Evolutionary conservation across 768 basidiomycete species (phyloP).

Genomic region (Rhizopogon sp.): DNA sequence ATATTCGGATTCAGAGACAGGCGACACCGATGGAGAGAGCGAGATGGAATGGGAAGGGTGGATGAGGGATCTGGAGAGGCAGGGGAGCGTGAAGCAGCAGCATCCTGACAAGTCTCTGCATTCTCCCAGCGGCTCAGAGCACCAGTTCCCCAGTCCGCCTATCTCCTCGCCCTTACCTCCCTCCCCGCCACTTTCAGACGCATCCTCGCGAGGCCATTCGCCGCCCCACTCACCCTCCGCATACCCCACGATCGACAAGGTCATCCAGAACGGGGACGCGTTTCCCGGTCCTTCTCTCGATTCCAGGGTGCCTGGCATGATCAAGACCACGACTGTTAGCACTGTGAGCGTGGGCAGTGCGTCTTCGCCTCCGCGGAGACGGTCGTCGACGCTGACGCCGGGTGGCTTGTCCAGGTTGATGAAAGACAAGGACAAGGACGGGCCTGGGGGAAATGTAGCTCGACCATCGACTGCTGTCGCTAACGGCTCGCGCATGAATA

Average conservation of each 20-base stretch:
- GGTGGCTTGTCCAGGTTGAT: constrained; percentile 1
- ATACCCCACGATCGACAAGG: constrained; percentile 19
- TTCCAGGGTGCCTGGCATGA: neutral
- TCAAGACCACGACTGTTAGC: constrained; percentile 14
- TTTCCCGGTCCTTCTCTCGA: constrained; percentile 5
- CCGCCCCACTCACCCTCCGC: constrained; percentile 4
- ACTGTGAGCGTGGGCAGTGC: constrained; percentile 19
- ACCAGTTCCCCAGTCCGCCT: neutral
- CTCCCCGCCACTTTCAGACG: constrained; percentile 24
- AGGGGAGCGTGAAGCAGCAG: constrained; percentile 16
- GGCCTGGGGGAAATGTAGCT: neutral
- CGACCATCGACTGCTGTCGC: neutral
- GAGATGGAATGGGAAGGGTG: constrained; percentile 69
- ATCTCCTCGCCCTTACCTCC: constrained; percentile 8
- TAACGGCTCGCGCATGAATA: neutral
- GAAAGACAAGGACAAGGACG: constrained; percentile 5
- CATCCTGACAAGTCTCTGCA: neutral
- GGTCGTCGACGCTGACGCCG: constrained; percentile 22
- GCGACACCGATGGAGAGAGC: constrained; percentile 37
- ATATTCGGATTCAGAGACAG: constrained; percentile 26
- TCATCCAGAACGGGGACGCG: constrained; percentile 9
- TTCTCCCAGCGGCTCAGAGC: neutral
- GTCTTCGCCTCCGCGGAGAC: constrained; percentile 10
- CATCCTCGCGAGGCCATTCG: constrained; percentile 14
- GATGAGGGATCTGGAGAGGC: constrained; percentile 51